Conservation (phyloP, 2,329 filamentous ascomycete species). For the Colletotrichum lindemuthianum region DNA sequence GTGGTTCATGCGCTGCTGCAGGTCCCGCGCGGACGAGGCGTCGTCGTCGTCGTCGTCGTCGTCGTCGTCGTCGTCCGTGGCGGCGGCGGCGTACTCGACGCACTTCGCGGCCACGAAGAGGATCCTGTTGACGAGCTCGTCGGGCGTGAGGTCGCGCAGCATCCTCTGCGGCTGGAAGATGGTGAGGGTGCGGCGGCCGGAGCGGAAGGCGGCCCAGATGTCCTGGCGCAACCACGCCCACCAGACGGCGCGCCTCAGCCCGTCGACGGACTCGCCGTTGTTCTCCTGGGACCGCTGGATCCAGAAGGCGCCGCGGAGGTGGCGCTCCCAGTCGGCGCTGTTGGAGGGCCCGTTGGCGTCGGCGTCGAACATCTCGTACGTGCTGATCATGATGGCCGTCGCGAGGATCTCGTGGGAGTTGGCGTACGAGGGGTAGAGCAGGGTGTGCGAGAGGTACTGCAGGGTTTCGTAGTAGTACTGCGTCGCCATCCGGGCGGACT, state of each 20-base stretch:
- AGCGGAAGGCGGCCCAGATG: constrained; percentile 70
- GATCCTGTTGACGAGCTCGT: constrained; percentile 62
- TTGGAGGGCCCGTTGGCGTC: constrained; percentile 53
- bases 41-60: constrained; percentile 44
- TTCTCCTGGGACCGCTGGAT: constrained; percentile 70
- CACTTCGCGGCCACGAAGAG: constrained; percentile 63
- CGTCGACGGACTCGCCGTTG: constrained; percentile 62
- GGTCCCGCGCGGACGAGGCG: constrained; percentile 1
- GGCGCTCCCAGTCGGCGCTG: constrained; percentile 62
- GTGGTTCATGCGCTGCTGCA: constrained; percentile 48
- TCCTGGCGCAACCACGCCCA: constrained; percentile 73
- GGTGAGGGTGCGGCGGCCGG: constrained; percentile 62
- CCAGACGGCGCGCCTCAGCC: constrained; percentile 67
- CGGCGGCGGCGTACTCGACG: constrained; percentile 66
- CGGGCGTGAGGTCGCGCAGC: constrained; percentile 55
- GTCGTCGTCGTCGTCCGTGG: constrained; percentile 44
- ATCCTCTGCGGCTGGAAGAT: constrained; percentile 64
- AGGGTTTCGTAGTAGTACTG: constrained; percentile 71
- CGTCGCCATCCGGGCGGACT: constrained; percentile 44
- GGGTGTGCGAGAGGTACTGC: constrained; percentile 66
- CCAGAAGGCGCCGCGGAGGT: constrained; percentile 72
- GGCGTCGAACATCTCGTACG: constrained; percentile 71
- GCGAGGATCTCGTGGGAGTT: constrained; percentile 66
- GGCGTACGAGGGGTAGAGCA: constrained; percentile 65
- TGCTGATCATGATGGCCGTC: constrained; percentile 67